Conservation (phyloP, 164 flowering plant species). For the Warburgia ugandensis region DNA sequence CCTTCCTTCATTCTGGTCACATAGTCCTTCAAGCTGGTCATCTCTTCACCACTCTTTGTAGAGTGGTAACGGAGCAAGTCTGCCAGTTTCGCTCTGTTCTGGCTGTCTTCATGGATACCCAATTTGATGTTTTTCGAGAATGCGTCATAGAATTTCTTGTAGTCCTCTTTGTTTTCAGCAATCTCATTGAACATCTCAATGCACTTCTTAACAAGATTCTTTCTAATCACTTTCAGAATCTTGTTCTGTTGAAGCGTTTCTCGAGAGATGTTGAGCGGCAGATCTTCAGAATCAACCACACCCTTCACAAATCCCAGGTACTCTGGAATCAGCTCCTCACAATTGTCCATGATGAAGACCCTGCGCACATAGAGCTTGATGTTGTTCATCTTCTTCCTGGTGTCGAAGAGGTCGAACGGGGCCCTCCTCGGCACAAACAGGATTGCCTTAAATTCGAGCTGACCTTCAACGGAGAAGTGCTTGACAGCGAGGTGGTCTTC, state of each 20-base stretch:
- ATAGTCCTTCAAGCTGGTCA: conserved; percentile 69
- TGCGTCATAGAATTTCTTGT: conserved; percentile 51
- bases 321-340: conserved; percentile 59
- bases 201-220: conserved; percentile 72
- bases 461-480: conserved; percentile 63
- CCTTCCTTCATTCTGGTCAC: conserved; percentile 74
- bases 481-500: conserved; percentile 53
- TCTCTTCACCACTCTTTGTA: conserved; percentile 62
- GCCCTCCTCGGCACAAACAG: conserved; percentile 57
- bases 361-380: conserved; percentile 56
- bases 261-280: conserved; percentile 56
- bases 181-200: conserved; percentile 64
- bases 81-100: conserved; percentile 53
- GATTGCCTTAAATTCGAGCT: conserved; percentile 56
- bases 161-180: conserved; percentile 57
- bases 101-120: conserved; percentile 61
- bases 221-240: conserved; percentile 59
- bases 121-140: conserved; percentile 59
- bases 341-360: conserved; percentile 60
- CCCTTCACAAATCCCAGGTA: conserved; percentile 55
- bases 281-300: conserved; percentile 56
- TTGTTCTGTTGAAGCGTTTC: conserved; percentile 64
- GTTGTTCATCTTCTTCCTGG: conserved; percentile 57
- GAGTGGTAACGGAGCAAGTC: conserved; percentile 54
- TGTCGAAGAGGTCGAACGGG: conserved; percentile 58